Conservation (phyloP, 495 filamentous ascomycete genomes). For the Talaromyces thailandensis region DNA sequence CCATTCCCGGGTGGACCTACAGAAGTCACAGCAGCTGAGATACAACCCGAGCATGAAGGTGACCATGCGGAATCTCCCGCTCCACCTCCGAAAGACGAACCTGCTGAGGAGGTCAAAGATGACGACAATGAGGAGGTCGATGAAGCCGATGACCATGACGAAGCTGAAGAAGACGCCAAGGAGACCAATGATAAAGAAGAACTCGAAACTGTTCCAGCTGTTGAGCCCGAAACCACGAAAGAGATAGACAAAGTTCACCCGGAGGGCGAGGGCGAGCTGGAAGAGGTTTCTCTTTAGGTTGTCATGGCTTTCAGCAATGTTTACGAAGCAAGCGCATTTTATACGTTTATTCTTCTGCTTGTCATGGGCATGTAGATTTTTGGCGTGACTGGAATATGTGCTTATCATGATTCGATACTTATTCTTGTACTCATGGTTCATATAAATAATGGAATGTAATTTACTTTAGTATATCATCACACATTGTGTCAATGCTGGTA, state of each 20-base stretch:
- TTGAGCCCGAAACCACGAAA: constrained; percentile 10
- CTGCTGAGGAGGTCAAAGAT: neutral
- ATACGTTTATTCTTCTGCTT: neutral
- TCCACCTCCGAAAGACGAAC: constrained; percentile 23
- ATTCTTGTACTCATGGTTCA: neutral
- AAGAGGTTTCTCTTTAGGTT: constrained; percentile 7
- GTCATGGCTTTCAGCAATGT: neutral
- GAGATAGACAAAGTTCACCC: constrained; percentile 10
- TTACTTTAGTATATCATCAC: neutral
- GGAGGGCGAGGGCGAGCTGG: constrained; percentile 15
- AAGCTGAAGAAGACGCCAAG: neutral
- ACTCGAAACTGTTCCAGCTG: neutral
- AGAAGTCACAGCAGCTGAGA: constrained; percentile 22
- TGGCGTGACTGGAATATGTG: neutral
- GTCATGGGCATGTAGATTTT: neutral
- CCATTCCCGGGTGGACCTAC: constrained; percentile 34
- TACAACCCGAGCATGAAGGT: constrained; percentile 22
- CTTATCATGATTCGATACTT: constrained; percentile 1
- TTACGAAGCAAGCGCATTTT: neutral
- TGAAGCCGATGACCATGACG: neutral
- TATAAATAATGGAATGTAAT: neutral
- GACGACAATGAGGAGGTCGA: neutral
- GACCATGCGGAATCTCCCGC: constrained; percentile 19
- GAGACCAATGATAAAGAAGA: neutral
- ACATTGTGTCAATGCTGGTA: neutral